These are phyloP conservation scores for Ogataea nonfermentans DNA, from an alignment of 805 yeast species.

Conservation along the genomic window DNA sequence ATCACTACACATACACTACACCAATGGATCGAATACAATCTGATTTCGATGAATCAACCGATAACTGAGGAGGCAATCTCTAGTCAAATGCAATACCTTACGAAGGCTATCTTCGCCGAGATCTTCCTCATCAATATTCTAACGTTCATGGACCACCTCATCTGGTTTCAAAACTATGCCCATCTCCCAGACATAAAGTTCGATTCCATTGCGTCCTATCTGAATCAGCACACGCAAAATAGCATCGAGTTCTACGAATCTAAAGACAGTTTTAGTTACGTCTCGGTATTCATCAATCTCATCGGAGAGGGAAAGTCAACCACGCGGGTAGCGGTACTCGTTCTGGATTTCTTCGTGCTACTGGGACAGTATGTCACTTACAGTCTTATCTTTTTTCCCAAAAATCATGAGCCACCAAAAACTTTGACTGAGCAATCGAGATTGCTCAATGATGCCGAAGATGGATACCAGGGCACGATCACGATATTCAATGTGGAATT, in stretches of 20 bases:
- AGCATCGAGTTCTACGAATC: slow-evolving; percentile 18
- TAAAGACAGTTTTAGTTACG: slow-evolving; percentile 18
- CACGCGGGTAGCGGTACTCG: slow-evolving; percentile 12
- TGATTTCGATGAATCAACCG: slow-evolving; percentile 12
- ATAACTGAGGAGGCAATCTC: slow-evolving; percentile 11
- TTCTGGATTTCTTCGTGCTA: slow-evolving; percentile 21
- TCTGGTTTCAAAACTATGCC: slow-evolving; percentile 7
- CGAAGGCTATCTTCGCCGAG: slow-evolving; percentile 16
- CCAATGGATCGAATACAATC: slow-evolving; percentile 21
- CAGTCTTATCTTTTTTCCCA: slow-evolving; percentile 15
- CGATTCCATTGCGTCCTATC: slow-evolving; percentile 8
- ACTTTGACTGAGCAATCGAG: neutral
- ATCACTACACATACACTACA: slow-evolving; percentile 15
- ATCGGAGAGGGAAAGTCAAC: slow-evolving; percentile 27
- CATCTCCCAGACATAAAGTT: neutral
- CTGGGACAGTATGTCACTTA: slow-evolving; percentile 22
- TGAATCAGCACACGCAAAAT: slow-evolving; percentile 17
- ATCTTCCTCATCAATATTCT: slow-evolving; percentile 17
- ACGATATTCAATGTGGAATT: slow-evolving; percentile 18
- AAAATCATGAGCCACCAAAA: neutral
- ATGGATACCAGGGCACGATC: slow-evolving; percentile 19
- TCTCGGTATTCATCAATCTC: slow-evolving; percentile 26
- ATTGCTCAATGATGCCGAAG: slow-evolving; percentile 4
- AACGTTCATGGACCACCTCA: slow-evolving; percentile 18
- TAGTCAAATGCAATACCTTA: slow-evolving; percentile 14